A percentile compares a stretch with the other conserved stretches of the same genome.
Conservation (phyloP, 1,139 yeast species). For the Zygoascus meyerae region DNA sequence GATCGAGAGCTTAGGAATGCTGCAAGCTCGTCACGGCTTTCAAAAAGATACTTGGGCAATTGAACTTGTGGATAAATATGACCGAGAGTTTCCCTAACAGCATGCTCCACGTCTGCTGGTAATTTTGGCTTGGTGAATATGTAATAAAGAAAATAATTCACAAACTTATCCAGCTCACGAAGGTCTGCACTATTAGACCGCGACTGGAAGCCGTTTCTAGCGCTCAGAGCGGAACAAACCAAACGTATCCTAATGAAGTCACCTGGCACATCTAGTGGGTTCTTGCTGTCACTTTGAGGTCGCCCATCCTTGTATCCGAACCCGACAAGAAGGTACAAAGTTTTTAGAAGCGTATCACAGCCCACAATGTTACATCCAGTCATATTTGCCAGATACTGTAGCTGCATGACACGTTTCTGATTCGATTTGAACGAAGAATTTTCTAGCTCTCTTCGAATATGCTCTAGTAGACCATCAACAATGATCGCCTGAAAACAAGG, state of each 20-base stretch:
- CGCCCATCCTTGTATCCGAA: constrained; percentile 63
- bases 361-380: constrained; percentile 46
- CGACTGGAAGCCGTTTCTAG: background rate
- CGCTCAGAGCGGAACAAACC: constrained; percentile 37
- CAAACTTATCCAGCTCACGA: constrained; percentile 41
- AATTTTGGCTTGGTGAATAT: constrained; percentile 59
- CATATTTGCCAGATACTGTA: constrained; percentile 56
- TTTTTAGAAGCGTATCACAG: constrained; percentile 44
- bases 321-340: constrained; percentile 56
- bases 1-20: constrained; percentile 22
- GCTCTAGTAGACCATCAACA: constrained; percentile 64
- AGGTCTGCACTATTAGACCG: too few species aligned
- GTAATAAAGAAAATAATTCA: constrained; percentile 69
- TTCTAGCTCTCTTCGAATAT: constrained; percentile 61
- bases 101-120: constrained; percentile 60
- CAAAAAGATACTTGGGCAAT: constrained; percentile 37
- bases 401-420: constrained; percentile 57
- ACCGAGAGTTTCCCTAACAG: constrained; percentile 41
- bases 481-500: constrained; percentile 41
- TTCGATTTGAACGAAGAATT: constrained; percentile 53
- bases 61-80: constrained; percentile 33
- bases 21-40: constrained; percentile 27
- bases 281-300: constrained; percentile 45
- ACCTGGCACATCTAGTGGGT: constrained; percentile 53
- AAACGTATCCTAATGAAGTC: constrained; percentile 70